phyloP scores from a whole-genome alignment of 2,329 filamentous ascomycete genomes.

The Paecilomyces sp. region DNA sequence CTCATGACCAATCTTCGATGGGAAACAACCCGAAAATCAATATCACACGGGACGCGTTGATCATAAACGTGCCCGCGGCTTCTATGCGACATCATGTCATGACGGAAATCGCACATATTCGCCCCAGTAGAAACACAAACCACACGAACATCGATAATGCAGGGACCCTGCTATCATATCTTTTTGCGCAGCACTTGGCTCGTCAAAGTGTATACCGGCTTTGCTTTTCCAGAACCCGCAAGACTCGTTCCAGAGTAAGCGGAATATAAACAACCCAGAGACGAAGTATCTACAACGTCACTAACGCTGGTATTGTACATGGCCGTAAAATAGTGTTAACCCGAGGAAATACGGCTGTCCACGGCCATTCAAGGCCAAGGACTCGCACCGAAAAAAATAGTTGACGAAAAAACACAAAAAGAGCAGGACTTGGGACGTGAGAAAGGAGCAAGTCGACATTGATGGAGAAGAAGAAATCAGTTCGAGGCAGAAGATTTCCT shows the following conservation, averaged over 20 bases:
- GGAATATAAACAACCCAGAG: slow-evolving; percentile 2
- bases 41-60: not conserved
- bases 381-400: slow-evolving; percentile 1
- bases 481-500: slow-evolving; percentile 22
- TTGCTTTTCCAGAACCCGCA: not conserved
- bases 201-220: not conserved
- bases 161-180: not conserved
- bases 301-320: slow-evolving; percentile 3
- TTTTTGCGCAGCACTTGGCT: not conserved
- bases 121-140: not conserved
- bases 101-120: not conserved
- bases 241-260: not conserved
- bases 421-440: slow-evolving; percentile 4
- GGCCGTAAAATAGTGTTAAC: not conserved
- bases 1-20: not conserved
- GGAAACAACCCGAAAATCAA: not conserved
- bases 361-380: slow-evolving; percentile 6
- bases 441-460: slow-evolving; percentile 1
- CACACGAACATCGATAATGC: not conserved
- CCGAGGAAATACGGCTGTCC: slow-evolving; percentile 4
- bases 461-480: not conserved
- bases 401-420: slow-evolving; percentile 4
- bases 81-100: not conserved
- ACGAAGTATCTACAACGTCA: slow-evolving; percentile 5
- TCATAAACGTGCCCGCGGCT: not conserved